Conservation (phyloP, 2,329 filamentous ascomycete species). For the Geosmithia flava region DNA sequence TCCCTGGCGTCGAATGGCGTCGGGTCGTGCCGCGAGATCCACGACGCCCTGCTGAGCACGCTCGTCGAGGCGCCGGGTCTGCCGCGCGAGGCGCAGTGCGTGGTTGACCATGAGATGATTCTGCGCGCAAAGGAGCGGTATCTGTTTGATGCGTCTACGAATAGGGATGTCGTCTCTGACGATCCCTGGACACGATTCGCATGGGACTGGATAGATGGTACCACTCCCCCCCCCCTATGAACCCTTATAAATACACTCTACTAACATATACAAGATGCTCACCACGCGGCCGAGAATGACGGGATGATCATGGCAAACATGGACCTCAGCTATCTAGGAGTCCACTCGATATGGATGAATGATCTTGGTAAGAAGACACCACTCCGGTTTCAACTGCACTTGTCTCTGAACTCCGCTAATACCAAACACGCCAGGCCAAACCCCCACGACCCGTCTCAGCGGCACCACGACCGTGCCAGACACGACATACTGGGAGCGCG, state of each 20-base stretch:
- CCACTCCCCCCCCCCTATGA: slow-evolving; percentile 10
- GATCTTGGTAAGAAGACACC: slow-evolving; percentile 39
- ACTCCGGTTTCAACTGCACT: background rate
- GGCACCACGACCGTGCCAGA: slow-evolving; percentile 33
- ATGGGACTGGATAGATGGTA: slow-evolving; percentile 66
- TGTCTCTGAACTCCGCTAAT: background rate
- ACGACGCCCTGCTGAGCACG: slow-evolving; percentile 39
- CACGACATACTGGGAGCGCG: slow-evolving; percentile 43
- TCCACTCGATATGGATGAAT: slow-evolving; percentile 60
- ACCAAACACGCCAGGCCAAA: slow-evolving; percentile 25
- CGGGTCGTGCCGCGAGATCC: slow-evolving; percentile 41
- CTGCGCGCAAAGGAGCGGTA: slow-evolving; percentile 49
- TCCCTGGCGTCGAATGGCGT: slow-evolving; percentile 24
- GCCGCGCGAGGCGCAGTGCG: slow-evolving; percentile 35
- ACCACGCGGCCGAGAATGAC: slow-evolving; percentile 49
- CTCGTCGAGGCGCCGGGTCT: slow-evolving; percentile 31
- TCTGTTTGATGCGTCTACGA: slow-evolving; percentile 50
- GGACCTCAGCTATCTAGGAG: slow-evolving; percentile 66
- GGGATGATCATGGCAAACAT: slow-evolving; percentile 59
- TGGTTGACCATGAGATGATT: slow-evolving; percentile 46
- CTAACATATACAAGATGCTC: slow-evolving; percentile 34
- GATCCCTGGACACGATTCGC: slow-evolving; percentile 64
- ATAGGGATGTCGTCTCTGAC: slow-evolving; percentile 55
- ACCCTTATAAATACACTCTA: background rate
- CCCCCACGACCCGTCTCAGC: slow-evolving; percentile 32